Conservation (phyloP, 768 basidiomycete genomes). For the Jaapia argillacea region DNA sequence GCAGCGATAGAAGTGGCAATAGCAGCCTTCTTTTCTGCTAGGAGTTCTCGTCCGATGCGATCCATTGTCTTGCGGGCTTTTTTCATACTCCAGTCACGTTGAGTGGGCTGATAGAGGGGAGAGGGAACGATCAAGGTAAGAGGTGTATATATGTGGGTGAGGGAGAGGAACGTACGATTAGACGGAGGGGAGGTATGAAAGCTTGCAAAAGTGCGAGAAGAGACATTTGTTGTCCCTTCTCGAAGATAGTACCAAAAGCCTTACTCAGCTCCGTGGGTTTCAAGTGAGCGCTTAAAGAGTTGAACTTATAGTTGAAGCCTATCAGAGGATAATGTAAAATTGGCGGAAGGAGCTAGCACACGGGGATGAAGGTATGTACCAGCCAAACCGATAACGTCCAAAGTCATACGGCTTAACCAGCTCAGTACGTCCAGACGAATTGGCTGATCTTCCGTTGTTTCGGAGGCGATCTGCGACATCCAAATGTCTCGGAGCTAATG, state of each 20-base stretch:
- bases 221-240: neutral
- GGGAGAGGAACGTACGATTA: slow-evolving; percentile 4
- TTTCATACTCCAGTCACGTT: neutral
- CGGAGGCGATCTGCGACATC: neutral
- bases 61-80: slow-evolving; percentile 6
- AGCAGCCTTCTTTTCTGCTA: slow-evolving; percentile 14
- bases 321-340: neutral
- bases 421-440: neutral
- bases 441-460: neutral
- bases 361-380: neutral
- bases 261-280: slow-evolving; percentile 14
- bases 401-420: neutral
- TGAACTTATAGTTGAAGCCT: slow-evolving; percentile 1
- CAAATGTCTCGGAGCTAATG: neutral
- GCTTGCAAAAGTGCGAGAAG: slow-evolving; percentile 2
- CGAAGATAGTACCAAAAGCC: slow-evolving; percentile 14
- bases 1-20: slow-evolving; percentile 14
- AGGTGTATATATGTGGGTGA: no score
- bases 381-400: neutral
- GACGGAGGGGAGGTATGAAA: slow-evolving; percentile 6
- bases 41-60: slow-evolving; percentile 11
- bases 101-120: neutral
- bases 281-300: slow-evolving; percentile 6
- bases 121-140: neutral
- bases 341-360: no score